These are phyloP conservation scores for Cyclotella sp. DNA, from an alignment of 108 stramenopile genomes.

Conservation along the genomic window DNA sequence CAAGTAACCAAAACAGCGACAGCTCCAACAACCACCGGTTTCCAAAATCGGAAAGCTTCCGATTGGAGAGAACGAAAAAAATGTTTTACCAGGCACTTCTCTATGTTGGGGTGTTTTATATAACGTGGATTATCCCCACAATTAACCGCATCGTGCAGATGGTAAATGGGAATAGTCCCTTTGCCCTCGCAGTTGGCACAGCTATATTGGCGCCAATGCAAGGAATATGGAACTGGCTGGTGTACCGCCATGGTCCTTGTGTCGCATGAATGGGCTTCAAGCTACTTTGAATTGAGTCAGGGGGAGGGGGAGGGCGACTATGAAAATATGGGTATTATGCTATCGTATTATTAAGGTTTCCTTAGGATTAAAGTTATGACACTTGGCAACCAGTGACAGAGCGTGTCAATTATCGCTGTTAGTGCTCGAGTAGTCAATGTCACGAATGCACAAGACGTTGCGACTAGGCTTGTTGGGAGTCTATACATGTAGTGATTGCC, in stretches of 20 bases:
- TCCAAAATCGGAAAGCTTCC: not conserved
- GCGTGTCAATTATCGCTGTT: too few relatives aligned
- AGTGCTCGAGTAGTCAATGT: too few relatives aligned
- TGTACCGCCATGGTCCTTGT: slow-evolving; percentile 35
- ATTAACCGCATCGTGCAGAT: slow-evolving; percentile 21
- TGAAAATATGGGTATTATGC: too few relatives aligned
- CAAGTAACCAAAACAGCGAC: not conserved
- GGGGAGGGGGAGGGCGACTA: too few relatives aligned
- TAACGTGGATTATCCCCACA: slow-evolving; percentile 39
- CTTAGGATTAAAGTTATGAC: too few relatives aligned
- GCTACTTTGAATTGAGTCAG: too few relatives aligned
- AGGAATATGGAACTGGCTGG: slow-evolving; percentile 39
- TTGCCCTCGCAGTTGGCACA: slow-evolving; percentile 12
- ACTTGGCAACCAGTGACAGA: too few relatives aligned
- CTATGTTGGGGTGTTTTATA: slow-evolving; percentile 44
- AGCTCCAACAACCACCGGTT: not conserved
- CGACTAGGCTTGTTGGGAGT: too few relatives aligned
- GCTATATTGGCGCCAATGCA: slow-evolving; percentile 35
- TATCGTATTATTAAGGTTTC: too few relatives aligned
- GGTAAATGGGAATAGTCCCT: not conserved
- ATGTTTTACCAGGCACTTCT: slow-evolving; percentile 33
- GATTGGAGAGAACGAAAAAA: slow-evolving; percentile 12
- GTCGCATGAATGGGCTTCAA: slow-evolving; percentile 10
- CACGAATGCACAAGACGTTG: too few relatives aligned
- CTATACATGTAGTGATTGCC: too few relatives aligned